A percentile compares a stretch with the other conserved stretches of the same genome.
These are phyloP conservation scores for Spiraea crenata DNA, from an alignment of 331 rosid genomes.

Conservation along the genomic window DNA sequence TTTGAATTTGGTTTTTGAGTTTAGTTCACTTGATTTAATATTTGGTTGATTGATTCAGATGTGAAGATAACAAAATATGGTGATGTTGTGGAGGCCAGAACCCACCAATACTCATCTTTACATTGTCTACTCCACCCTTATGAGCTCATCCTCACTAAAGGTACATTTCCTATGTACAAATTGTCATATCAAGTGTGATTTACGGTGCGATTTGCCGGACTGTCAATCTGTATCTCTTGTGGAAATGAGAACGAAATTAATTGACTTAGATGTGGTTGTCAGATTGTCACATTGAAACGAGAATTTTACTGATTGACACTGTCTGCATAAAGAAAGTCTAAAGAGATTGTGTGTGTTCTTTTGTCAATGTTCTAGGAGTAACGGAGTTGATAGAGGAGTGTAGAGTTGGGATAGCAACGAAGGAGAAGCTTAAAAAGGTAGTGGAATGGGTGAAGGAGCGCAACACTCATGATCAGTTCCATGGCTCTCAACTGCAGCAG, in stretches of 20 bases:
- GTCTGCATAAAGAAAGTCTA: background rate
- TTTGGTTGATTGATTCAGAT: conserved; percentile 38
- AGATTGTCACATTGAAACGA: background rate
- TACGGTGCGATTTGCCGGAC: too few species aligned
- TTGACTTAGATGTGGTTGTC: background rate
- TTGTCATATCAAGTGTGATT: background rate
- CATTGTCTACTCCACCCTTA: conserved; percentile 52
- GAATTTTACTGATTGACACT: background rate
- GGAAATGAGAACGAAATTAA: too few species aligned
- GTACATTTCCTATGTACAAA: conserved; percentile 27
- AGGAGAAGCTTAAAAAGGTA: conserved; percentile 66
- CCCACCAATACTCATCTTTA: conserved; percentile 67
- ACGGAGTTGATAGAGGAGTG: conserved; percentile 57
- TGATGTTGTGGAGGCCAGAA: conserved; percentile 58
- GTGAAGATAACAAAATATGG: conserved; percentile 66
- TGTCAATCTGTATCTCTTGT: too few species aligned
- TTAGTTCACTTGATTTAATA: too few species aligned
- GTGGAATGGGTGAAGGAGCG: conserved; percentile 59
- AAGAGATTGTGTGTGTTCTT: too few species aligned
- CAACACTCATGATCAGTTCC: background rate
- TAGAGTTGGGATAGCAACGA: conserved; percentile 46
- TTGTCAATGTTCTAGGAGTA: conserved; percentile 31
- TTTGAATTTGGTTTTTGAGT: background rate
- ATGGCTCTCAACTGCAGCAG: conserved; percentile 20
- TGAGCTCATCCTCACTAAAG: conserved; percentile 56